These are phyloP conservation scores for Debaryomyces singareniensis DNA, from an alignment of 1,139 yeast genomes.

Conservation along the genomic window DNA sequence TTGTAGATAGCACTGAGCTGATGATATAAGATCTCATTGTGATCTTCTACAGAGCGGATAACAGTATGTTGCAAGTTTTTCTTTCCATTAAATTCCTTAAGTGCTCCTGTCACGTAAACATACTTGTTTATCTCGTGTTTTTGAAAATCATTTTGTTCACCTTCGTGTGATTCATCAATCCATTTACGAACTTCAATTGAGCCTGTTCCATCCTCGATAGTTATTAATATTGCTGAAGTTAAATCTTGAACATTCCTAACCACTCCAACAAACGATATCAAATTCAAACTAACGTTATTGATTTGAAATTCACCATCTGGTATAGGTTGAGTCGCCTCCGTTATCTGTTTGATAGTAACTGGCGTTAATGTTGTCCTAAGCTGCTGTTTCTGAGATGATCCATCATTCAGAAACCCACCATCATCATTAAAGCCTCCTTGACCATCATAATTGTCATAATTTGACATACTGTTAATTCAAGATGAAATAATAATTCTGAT, in stretches of 20 bases:
- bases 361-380: constrained; percentile 57
- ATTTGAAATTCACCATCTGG: constrained; percentile 74
- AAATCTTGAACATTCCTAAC: constrained; percentile 54
- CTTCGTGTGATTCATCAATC: constrained; percentile 47
- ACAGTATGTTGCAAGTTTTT: constrained; percentile 61
- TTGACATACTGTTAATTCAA: neutral
- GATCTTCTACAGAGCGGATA: constrained; percentile 56
- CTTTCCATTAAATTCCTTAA: constrained; percentile 65
- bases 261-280: constrained; percentile 61
- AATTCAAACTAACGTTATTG: constrained; percentile 55
- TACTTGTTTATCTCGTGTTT: constrained; percentile 35
- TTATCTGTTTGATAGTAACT: constrained; percentile 75
- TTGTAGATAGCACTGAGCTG: constrained; percentile 63
- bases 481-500: too few species aligned
- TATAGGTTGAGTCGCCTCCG: constrained; percentile 56
- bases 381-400: constrained; percentile 27
- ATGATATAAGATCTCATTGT: constrained; percentile 73
- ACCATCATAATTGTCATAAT: constrained; percentile 6
- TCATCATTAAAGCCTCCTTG: constrained; percentile 26
- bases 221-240: constrained; percentile 47
- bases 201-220: constrained; percentile 85
- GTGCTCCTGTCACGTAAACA: constrained; percentile 65
- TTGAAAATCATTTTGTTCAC: constrained; percentile 29
- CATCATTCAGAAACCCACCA: constrained; percentile 30
- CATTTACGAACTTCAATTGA: constrained; percentile 64